Percentiles rank a stretch among this genome's conserved stretches.
These are phyloP conservation scores for Lyophyllum decastes DNA, from an alignment of 768 basidiomycete species.

Conservation along the genomic window DNA sequence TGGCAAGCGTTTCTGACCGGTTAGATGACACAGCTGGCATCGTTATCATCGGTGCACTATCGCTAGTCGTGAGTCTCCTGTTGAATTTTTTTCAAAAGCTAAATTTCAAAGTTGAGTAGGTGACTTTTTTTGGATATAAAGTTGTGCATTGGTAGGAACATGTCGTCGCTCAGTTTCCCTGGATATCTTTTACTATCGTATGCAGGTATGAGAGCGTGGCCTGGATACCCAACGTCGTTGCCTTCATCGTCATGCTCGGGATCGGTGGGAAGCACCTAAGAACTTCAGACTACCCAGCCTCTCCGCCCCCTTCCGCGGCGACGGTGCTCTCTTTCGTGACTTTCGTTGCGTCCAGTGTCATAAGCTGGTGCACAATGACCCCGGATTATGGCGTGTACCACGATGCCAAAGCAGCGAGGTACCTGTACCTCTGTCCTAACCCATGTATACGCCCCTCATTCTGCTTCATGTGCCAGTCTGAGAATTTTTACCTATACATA, in stretches of 20 bases:
- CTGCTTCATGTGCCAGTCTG: conserved; percentile 31
- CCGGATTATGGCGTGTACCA: conserved; percentile 50
- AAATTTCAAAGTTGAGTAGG: conserved; percentile 19
- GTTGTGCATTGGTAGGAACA: conserved; percentile 58
- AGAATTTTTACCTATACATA: conserved; percentile 68
- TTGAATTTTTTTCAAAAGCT: not conserved
- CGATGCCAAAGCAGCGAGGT: conserved; percentile 31
- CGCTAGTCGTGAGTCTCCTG: conserved; percentile 32
- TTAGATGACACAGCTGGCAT: conserved; percentile 40
- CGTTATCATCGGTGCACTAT: conserved; percentile 38
- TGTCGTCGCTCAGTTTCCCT: not conserved
- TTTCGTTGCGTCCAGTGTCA: conserved; percentile 37
- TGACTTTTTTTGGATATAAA: conserved; percentile 66
- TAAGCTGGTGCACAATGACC: conserved; percentile 45
- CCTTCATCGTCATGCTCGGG: conserved; percentile 64
- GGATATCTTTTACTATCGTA: not conserved
- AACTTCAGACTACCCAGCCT: conserved; percentile 15
- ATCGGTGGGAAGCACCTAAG: conserved; percentile 63
- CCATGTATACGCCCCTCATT: not conserved
- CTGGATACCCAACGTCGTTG: conserved; percentile 69
- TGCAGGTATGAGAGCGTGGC: conserved; percentile 53
- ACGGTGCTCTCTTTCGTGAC: conserved; percentile 36
- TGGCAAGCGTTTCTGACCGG: conserved; percentile 51
- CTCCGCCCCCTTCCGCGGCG: conserved; percentile 28
- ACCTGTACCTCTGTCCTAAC: not conserved